Evolutionary conservation across 257 asterid genomes (phyloP), one percentile per base, ranked within the genome.

Genomic region (Osmanthus fragrans): DNA sequence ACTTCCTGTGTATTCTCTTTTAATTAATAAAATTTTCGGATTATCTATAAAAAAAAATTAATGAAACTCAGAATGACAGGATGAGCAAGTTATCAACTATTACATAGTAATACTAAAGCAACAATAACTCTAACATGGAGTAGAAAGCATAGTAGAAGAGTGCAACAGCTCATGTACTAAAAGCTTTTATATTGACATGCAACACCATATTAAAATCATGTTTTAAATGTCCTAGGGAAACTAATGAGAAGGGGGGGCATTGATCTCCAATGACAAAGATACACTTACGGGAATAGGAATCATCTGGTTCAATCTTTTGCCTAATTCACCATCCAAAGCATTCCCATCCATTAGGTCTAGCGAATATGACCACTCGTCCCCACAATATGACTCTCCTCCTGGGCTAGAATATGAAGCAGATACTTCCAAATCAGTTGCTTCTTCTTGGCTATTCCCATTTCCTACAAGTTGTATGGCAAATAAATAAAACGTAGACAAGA

Each of bases 301-400:
- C 97, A 94, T 92, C 87, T 94, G 97, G 84, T 88, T 90, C 89
- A 94, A 84, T 78, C 91, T 85, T 90, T 90, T 90, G 63, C 90
- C 98, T 54, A 94, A 91, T 89, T 92, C 93, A 40, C 96, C 94
- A 81, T 92, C 96, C 81, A 92, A 84, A 75, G 84, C 81, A 79
- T 88, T 74, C 84, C 88, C 93, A 73, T 94, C 94, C 88, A 81
- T 84, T 73, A 89, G 79, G 40, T 90, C 94, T 74, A 89, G 73
- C 7, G 95, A 81, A 76, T 83, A 83, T n/a, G 85, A 88, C 92
- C 97, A 93, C 66, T 89, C 90, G 77, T 84, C 88, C 39, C 79
- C 89, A 33, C 84, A 65, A 74, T 85, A 89, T 56, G 85, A 80
- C 70, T 86, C 84, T 72, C 85, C 94, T 77, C 80, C 89, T 4